Evolutionary conservation across 2,329 filamentous ascomycete species (phyloP).

Genomic region (Penicillium sp.): DNA sequence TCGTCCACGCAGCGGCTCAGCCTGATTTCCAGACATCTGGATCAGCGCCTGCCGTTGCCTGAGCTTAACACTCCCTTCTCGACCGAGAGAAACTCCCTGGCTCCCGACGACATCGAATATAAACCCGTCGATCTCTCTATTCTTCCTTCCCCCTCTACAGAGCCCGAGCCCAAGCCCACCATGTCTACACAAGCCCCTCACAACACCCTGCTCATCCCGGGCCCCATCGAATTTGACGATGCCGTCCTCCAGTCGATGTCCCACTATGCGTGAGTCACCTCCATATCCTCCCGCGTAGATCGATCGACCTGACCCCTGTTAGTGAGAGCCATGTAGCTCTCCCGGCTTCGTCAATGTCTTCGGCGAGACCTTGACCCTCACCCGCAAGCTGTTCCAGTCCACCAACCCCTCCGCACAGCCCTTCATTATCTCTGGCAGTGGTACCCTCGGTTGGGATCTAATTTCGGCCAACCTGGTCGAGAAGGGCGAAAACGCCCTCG

Average conservation of each 20-base stretch:
- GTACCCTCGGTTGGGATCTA: conserved; percentile 93
- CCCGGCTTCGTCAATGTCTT: conserved; percentile 84
- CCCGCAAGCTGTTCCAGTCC: conserved; percentile 92
- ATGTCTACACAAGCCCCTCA: conserved; percentile 59
- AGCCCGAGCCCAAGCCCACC: conserved; percentile 30
- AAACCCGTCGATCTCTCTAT: conserved; percentile 37
- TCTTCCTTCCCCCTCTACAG: conserved; percentile 20
- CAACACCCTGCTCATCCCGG: conserved; percentile 83
- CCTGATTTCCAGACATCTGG: conserved; percentile 59
- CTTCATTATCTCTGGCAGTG: conserved; percentile 88
- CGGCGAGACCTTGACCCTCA: conserved; percentile 78
- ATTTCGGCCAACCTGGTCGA: conserved; percentile 92
- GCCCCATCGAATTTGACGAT: conserved; percentile 98
- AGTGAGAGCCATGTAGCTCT: conserved; percentile 91
- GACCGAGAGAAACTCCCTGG: conserved; percentile 51
- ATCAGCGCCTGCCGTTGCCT: conserved; percentile 50
- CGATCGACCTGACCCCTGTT: conserved; percentile 10
- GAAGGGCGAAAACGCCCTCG: conserved; percentile 80
- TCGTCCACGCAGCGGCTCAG: conserved; percentile 50
- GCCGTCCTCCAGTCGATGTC: conserved; percentile 90
- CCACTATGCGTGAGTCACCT: conserved; percentile 60
- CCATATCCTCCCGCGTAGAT: background rate
- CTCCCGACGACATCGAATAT: conserved; percentile 52
- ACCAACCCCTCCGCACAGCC: conserved; percentile 76
- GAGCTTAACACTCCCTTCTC: conserved; percentile 61